Percentiles rank a stretch among this genome's conserved stretches.
Evolutionary conservation across 1,284 basidiomycete species (phyloP).

Genomic region (Ustilago xerochloae): DNA sequence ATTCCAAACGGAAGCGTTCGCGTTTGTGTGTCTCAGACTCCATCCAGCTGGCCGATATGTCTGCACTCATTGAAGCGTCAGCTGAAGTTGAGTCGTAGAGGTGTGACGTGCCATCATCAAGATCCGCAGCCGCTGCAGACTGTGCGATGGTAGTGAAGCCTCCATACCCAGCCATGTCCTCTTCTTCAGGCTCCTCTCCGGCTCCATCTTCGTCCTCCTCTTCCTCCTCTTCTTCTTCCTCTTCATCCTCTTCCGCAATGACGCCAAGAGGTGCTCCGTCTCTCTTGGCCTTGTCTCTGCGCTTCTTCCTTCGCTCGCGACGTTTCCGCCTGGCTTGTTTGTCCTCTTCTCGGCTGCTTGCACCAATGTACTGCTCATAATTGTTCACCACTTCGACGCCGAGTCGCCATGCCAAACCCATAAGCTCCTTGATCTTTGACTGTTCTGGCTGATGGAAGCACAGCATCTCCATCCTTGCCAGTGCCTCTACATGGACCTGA

Average conservation of each 20-base stretch:
- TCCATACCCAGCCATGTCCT: neutral
- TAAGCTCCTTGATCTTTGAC: conserved; percentile 24
- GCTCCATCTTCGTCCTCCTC: conserved; percentile 21
- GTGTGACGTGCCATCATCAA: neutral
- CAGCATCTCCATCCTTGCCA: conserved; percentile 28
- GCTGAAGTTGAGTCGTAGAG: conserved; percentile 9
- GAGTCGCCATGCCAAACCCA: conserved; percentile 24
- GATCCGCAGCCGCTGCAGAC: neutral
- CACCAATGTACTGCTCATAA: conserved; percentile 35
- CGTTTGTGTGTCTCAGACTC: conserved; percentile 27
- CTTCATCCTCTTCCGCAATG: conserved; percentile 40
- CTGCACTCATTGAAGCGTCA: conserved; percentile 36
- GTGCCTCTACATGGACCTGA: conserved; percentile 17
- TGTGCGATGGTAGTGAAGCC: neutral
- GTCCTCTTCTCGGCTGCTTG: conserved; percentile 31
- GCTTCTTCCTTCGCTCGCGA: conserved; percentile 30
- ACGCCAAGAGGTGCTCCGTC: conserved; percentile 32
- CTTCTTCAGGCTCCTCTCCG: neutral
- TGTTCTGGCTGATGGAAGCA: conserved; percentile 38
- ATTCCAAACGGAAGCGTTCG: conserved; percentile 33
- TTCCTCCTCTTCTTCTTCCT: conserved; percentile 38
- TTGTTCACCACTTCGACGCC: conserved; percentile 31
- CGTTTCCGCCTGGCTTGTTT: conserved; percentile 25
- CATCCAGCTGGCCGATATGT: conserved; percentile 26
- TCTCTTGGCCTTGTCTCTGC: conserved; percentile 26